These are phyloP conservation scores for Thoreauomyces humboldtii DNA, from an alignment of 192 early-diverging fungal genomes.

Conservation along the genomic window DNA sequence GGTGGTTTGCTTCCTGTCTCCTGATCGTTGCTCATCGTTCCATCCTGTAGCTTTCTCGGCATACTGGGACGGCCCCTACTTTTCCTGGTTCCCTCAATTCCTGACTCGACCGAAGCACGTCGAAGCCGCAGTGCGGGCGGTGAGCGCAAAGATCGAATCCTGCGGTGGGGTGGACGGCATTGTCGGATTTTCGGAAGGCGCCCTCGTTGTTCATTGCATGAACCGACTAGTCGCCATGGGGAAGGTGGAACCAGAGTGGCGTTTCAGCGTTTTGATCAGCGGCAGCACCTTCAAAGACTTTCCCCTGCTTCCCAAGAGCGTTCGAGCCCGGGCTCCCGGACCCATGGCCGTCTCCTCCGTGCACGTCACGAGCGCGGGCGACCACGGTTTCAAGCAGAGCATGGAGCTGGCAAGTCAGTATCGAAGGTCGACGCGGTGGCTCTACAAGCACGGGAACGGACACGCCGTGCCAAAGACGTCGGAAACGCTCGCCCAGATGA, in stretches of 20 bases:
- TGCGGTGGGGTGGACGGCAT: constrained; percentile 9
- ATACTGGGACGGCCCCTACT: constrained; percentile 5
- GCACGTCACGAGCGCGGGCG: background rate
- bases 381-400: background rate
- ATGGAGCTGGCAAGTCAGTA: constrained; percentile 2
- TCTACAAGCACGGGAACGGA: no score
- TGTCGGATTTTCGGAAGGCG: constrained; percentile 16
- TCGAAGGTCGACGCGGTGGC: background rate
- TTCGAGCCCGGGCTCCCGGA: background rate
- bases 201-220: background rate
- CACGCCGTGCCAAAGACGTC: no score
- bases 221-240: background rate
- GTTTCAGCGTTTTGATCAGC: constrained; percentile 12
- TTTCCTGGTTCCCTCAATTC: constrained; percentile 5
- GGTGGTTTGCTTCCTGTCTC: background rate
- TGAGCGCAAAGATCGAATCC: no score
- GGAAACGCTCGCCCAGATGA: no score
- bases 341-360: background rate
- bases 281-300: background rate
- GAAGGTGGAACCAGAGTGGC: constrained; percentile 6
- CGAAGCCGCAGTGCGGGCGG: no score
- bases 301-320: background rate
- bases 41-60: background rate
- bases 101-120: no score
- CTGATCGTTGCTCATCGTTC: background rate